These are phyloP conservation scores for Picea engelmannii DNA, from an alignment of 83 land plant genomes.

Conservation along the genomic window DNA sequence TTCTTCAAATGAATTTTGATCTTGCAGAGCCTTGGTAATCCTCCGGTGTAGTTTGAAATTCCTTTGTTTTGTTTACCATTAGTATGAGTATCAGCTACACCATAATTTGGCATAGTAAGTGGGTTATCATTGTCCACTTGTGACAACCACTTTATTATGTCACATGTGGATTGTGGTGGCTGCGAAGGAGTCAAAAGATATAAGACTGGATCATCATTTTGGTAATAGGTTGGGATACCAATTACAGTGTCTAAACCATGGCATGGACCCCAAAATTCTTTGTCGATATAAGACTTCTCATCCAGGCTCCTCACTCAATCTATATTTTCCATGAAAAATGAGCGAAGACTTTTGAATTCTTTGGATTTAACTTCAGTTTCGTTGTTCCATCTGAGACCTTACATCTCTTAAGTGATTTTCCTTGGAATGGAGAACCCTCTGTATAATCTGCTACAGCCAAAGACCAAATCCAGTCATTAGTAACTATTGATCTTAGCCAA, in stretches of 20 bases:
- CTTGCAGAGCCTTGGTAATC: too few relatives aligned
- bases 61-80: background rate
- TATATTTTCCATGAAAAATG: constrained; percentile 29
- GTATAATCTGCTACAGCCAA: too few relatives aligned
- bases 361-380: constrained; percentile 3
- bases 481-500: too few relatives aligned
- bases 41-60: too few relatives aligned
- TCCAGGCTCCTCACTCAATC: constrained; percentile 4
- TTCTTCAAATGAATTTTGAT: too few relatives aligned
- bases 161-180: constrained; percentile 59
- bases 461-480: too few relatives aligned
- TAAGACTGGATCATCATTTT: constrained; percentile 78
- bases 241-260: constrained; percentile 16
- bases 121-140: background rate
- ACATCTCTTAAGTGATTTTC: constrained; percentile 24
- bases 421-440: too few relatives aligned
- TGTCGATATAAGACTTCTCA: too few relatives aligned
- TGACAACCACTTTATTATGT: constrained; percentile 53
- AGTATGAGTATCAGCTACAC: background rate
- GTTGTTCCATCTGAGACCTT: too few relatives aligned
- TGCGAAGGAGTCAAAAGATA: constrained; percentile 67
- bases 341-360: constrained; percentile 18
- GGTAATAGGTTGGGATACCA: constrained; percentile 61
- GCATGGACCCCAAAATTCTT: background rate
- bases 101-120: background rate